Conservation (phyloP, 2,329 filamentous ascomycete species). For the Remersonia thermophila region DNA sequence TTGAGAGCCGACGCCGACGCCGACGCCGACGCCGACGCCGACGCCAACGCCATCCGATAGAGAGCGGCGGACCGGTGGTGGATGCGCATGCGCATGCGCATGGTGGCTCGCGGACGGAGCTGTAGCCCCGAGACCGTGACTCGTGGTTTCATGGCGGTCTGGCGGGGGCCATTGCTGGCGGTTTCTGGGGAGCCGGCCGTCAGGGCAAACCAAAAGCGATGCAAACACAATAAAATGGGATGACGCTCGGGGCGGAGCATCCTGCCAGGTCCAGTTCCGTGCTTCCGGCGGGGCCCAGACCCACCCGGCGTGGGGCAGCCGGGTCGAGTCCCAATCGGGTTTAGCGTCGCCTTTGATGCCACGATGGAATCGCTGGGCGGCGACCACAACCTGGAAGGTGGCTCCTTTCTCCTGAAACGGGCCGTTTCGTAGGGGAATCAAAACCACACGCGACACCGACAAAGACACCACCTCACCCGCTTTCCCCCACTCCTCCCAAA, state of each 20-base stretch:
- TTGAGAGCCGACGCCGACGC: too few species aligned
- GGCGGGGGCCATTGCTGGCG: conserved; percentile 22
- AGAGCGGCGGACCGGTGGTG: too few species aligned
- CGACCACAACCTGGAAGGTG: too few species aligned
- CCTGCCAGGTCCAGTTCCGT: too few species aligned
- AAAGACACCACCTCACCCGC: conserved; percentile 3
- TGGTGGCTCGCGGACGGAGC: conserved; percentile 2
- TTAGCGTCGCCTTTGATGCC: conserved; percentile 26
- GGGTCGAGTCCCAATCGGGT: conserved; percentile 19
- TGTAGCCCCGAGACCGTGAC: conserved; percentile 7
- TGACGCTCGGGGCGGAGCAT: too few species aligned
- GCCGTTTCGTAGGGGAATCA: conserved; percentile 2
- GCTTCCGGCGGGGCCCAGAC: too few species aligned
- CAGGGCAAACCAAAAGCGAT: too few species aligned
- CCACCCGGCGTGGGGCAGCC: conserved; percentile 12
- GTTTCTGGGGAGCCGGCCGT: conserved; percentile 1
- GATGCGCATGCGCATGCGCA: conserved; percentile 18
- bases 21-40: too few species aligned
- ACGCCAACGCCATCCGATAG: too few species aligned
- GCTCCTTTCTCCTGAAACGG: conserved; percentile 25
- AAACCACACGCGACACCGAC: neutral
- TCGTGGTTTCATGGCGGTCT: conserved; percentile 35
- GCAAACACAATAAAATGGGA: too few species aligned
- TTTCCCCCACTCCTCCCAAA: neutral
- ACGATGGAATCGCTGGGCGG: conserved; percentile 3